phyloP scores from a whole-genome alignment of 805 yeast genomes.

The Nakazawaea sp. region DNA sequence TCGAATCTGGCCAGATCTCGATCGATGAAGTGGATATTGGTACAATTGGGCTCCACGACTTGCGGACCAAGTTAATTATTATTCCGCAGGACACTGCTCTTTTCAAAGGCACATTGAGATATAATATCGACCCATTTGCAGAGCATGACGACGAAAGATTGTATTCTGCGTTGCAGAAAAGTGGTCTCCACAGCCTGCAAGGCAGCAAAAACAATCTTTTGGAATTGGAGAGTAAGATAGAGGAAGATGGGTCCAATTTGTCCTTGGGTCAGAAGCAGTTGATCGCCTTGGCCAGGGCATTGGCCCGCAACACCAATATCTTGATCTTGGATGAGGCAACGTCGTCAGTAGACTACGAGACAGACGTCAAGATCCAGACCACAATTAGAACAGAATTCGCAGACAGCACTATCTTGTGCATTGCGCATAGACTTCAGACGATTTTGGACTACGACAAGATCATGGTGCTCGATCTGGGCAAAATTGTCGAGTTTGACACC shows the following conservation, averaged over 20 bases:
- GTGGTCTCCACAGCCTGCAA: constrained; percentile 43
- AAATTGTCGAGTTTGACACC: constrained; percentile 64
- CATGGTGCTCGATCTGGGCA: constrained; percentile 77
- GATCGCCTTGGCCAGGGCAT: constrained; percentile 51
- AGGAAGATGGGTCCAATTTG: constrained; percentile 51
- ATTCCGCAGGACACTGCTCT: constrained; percentile 89
- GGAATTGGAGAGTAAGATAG: constrained; percentile 42
- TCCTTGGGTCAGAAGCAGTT: constrained; percentile 57
- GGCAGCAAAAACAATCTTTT: constrained; percentile 29
- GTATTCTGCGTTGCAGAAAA: constrained; percentile 62
- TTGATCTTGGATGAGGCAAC: constrained; percentile 60
- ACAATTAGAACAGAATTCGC: constrained; percentile 43
- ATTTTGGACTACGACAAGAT: constrained; percentile 71
- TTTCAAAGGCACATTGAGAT: constrained; percentile 71
- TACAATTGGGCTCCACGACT: constrained; percentile 54
- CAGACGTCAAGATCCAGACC: constrained; percentile 46
- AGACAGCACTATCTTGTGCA: constrained; percentile 50
- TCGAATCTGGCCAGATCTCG: constrained; percentile 35
- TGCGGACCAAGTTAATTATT: constrained; percentile 65
- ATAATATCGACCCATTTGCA: constrained; percentile 72
- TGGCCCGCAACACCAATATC: constrained; percentile 45
- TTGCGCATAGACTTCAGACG: constrained; percentile 60
- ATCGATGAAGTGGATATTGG: constrained; percentile 70
- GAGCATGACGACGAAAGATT: constrained; percentile 47
- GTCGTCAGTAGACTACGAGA: constrained; percentile 55